Evolutionary conservation across 352 stramenopile species (phyloP).

Genomic region (Pythium pyrilobum): DNA sequence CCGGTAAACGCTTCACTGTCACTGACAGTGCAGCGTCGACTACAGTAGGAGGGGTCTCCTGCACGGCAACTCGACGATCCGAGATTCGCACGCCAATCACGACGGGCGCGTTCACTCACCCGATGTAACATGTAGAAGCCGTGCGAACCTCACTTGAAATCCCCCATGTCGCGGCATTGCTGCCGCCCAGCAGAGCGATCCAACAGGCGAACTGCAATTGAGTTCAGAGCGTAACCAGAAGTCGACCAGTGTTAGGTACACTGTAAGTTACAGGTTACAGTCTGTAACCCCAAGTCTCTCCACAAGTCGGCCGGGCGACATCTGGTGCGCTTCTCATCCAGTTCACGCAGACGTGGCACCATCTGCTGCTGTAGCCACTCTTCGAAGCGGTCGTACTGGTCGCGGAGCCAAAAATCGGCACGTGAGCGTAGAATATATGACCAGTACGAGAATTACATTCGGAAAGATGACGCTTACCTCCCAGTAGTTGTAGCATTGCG

Average conservation of each 20-base stretch:
- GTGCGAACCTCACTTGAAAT: too few relatives aligned
- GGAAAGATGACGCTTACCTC: neutral
- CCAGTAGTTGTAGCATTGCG: conserved; percentile 1
- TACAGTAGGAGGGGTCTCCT: too few relatives aligned
- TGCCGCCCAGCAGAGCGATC: too few relatives aligned
- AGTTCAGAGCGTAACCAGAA: too few relatives aligned
- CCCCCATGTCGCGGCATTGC: too few relatives aligned
- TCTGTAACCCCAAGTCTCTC: neutral
- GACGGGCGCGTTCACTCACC: neutral
- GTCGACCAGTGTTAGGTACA: neutral
- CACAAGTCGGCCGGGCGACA: neutral
- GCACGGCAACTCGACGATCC: too few relatives aligned
- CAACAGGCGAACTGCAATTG: too few relatives aligned
- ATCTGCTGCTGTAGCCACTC: conserved; percentile 4
- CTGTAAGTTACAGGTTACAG: neutral
- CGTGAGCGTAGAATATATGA: conserved; percentile 1
- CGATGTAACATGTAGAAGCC: neutral
- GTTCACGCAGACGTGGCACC: neutral
- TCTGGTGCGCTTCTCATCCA: neutral
- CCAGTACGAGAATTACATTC: conserved; percentile 1
- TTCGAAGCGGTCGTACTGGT: neutral
- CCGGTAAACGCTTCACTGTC: too few relatives aligned
- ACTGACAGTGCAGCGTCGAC: too few relatives aligned
- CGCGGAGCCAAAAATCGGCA: neutral
- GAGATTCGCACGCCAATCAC: too few relatives aligned